Evolutionary conservation across 257 asterid genomes (phyloP).

Genomic region (Ajuga chamaepitys): DNA sequence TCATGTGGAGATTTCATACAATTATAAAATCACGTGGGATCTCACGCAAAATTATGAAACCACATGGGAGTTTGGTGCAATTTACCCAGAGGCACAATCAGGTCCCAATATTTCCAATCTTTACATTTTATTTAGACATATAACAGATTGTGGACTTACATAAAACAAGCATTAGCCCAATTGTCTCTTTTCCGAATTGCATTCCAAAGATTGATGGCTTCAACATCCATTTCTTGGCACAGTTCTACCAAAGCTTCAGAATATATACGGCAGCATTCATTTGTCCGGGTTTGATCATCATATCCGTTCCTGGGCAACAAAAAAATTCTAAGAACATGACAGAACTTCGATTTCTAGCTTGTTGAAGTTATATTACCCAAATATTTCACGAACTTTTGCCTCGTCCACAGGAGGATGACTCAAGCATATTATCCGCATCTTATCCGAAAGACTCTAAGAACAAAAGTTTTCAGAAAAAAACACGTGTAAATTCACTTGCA

Average conservation of each 20-base stretch:
- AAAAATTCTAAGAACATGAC: background rate
- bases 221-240: constrained; percentile 44
- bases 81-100: too few relatives aligned
- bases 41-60: too few relatives aligned
- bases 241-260: constrained; percentile 47
- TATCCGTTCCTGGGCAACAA: constrained; percentile 18
- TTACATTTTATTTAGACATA: background rate
- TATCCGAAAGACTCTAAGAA: constrained; percentile 57
- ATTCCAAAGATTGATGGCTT: constrained; percentile 44
- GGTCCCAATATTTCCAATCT: too few relatives aligned
- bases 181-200: constrained; percentile 38
- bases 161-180: constrained; percentile 43
- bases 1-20: too few relatives aligned
- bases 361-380: constrained; percentile 29
- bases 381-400: constrained; percentile 31
- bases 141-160: constrained; percentile 19
- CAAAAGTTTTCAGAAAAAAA: background rate
- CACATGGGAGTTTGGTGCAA: too few relatives aligned
- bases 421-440: constrained; percentile 59
- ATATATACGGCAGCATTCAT: constrained; percentile 38
- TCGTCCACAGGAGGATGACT: constrained; percentile 67
- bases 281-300: constrained; percentile 47
- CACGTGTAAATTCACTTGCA: background rate
- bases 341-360: background rate
- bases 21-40: too few relatives aligned